phyloP scores from a whole-genome alignment of 352 stramenopile genomes.

The Phytophthora sojae region DNA sequence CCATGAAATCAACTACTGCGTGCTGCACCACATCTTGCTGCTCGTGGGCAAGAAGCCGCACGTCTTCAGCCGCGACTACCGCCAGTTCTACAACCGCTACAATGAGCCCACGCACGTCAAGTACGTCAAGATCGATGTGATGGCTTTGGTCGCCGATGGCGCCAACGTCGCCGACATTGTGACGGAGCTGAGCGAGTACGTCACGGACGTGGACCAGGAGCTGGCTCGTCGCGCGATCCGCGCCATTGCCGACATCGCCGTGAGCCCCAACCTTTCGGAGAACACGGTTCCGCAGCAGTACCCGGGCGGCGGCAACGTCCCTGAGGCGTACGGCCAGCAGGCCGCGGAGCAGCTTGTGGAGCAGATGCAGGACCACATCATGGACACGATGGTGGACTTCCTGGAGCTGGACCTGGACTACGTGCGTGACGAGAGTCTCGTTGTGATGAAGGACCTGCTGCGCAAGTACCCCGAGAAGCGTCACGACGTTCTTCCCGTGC shows the following conservation, averaged over 20 bases:
- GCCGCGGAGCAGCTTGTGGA: constrained; percentile 68
- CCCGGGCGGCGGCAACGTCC: constrained; percentile 47
- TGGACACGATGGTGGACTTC: constrained; percentile 96
- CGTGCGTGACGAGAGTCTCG: constrained; percentile 96
- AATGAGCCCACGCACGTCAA: constrained; percentile 99
- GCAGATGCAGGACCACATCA: constrained; percentile 86
- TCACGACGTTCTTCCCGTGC: constrained; percentile 90
- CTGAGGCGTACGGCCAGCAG: constrained; percentile 75
- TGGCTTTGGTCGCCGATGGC: constrained; percentile 95
- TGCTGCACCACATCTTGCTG: constrained; percentile 97
- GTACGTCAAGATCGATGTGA: constrained; percentile 97
- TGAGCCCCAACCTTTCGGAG: constrained; percentile 77
- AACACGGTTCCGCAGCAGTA: constrained; percentile 49
- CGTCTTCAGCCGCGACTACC: constrained; percentile 98
- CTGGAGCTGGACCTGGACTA: constrained; percentile 97
- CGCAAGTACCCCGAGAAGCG: constrained; percentile 96
- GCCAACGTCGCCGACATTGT: constrained; percentile 97
- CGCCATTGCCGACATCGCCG: constrained; percentile 94
- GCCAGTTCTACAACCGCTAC: constrained; percentile 98
- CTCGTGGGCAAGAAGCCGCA: constrained; percentile 95
- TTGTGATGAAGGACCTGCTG: constrained; percentile 96
- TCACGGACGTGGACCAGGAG: constrained; percentile 94
- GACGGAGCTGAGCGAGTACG: constrained; percentile 97
- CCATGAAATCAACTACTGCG: constrained; percentile 94
- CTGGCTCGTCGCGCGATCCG: constrained; percentile 93